Evolutionary conservation across 371 early-diverging fungal species (phyloP).

Genomic region (Homolaphlyctis polyrhiza): DNA sequence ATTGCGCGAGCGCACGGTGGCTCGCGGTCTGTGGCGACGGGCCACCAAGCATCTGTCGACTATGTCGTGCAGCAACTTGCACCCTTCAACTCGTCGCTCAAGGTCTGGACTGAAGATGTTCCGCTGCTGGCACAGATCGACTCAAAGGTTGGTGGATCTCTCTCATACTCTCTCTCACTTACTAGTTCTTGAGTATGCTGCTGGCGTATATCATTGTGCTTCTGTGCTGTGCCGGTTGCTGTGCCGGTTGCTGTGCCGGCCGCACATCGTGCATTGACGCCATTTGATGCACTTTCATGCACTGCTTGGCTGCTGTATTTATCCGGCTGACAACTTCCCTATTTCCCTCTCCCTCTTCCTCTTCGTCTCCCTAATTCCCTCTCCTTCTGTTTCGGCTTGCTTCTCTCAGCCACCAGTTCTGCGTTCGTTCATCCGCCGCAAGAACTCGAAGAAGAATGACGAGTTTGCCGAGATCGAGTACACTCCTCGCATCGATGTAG

Average conservation of each 20-base stretch:
- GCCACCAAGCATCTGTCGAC: constrained; percentile 9
- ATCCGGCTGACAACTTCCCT: too few relatives aligned
- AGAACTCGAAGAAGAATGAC: background rate
- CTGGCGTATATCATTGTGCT: too few relatives aligned
- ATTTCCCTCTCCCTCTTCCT: too few relatives aligned
- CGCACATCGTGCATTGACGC: too few relatives aligned
- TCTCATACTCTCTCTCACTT: too few relatives aligned
- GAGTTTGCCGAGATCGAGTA: background rate
- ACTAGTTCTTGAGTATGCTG: too few relatives aligned
- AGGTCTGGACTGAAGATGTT: background rate
- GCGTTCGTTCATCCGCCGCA: background rate
- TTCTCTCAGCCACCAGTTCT: background rate
- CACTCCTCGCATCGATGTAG: constrained; percentile 5
- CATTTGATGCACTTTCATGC: too few relatives aligned
- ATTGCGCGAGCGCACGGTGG: constrained; percentile 8
- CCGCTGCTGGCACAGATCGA: constrained; percentile 9
- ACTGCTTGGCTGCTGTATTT: too few relatives aligned
- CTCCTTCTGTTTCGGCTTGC: background rate
- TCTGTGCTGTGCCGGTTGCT: too few relatives aligned
- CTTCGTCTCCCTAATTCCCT: too few relatives aligned
- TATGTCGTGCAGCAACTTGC: constrained; percentile 2
- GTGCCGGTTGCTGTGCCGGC: too few relatives aligned
- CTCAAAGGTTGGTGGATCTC: background rate
- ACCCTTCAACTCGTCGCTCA: constrained; percentile 1
- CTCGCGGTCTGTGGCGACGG: constrained; percentile 13